These are phyloP conservation scores for Avicennia marina DNA, from an alignment of 257 asterid genomes.

Conservation along the genomic window DNA sequence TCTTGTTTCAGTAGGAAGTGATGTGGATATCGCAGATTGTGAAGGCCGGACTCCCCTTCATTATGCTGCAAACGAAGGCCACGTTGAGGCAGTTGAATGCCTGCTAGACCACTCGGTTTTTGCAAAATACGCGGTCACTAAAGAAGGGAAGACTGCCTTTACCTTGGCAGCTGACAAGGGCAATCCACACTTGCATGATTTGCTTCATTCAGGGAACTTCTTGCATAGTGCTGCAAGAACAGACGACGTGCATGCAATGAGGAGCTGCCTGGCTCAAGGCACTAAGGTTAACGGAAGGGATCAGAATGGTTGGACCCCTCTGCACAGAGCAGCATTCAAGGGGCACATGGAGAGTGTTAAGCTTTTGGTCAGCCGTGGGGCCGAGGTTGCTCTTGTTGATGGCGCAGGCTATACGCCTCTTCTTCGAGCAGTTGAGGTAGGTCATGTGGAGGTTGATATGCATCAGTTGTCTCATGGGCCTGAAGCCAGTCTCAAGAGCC, in stretches of 20 bases:
- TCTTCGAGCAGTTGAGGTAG: constrained; percentile 56
- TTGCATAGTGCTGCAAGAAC: constrained; percentile 56
- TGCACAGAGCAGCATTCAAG: constrained; percentile 73
- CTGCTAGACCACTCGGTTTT: constrained; percentile 32
- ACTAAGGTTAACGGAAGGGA: constrained; percentile 54
- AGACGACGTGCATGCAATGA: constrained; percentile 39
- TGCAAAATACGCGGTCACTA: constrained; percentile 39
- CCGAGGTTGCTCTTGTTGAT: constrained; percentile 49
- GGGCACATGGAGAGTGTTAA: constrained; percentile 58
- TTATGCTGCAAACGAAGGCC: constrained; percentile 44
- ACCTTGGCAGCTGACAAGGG: constrained; percentile 47
- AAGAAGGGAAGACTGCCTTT: constrained; percentile 54
- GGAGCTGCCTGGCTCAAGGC: constrained; percentile 49
- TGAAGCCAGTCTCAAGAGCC: constrained; percentile 47
- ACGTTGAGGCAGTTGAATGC: constrained; percentile 29
- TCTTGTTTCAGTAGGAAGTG: constrained; percentile 44
- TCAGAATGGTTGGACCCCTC: constrained; percentile 76
- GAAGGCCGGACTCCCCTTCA: constrained; percentile 63
- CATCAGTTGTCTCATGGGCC: constrained; percentile 63
- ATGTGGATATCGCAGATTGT: constrained; percentile 30
- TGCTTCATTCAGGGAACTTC: constrained; percentile 37
- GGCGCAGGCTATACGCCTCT: constrained; percentile 57
- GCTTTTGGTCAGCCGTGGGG: constrained; percentile 49
- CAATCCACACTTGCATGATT: constrained; percentile 33
- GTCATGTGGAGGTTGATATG: constrained; percentile 55